These are phyloP conservation scores for Mycena venus DNA, from an alignment of 768 basidiomycete genomes.

Conservation along the genomic window DNA sequence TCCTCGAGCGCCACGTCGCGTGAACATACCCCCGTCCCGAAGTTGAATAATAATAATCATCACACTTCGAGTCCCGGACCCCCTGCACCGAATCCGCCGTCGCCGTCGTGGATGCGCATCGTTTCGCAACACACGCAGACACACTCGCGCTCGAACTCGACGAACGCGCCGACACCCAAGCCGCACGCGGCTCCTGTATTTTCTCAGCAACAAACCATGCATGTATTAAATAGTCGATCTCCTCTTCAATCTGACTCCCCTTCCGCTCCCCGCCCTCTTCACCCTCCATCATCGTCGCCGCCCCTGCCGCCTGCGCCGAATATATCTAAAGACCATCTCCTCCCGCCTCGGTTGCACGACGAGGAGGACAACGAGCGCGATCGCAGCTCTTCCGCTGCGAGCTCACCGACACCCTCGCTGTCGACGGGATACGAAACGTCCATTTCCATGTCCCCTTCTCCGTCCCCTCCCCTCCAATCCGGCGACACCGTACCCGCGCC, in stretches of 20 bases:
- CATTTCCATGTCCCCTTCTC: slow-evolving; percentile 63
- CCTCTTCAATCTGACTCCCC: neutral
- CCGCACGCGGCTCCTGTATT: slow-evolving; percentile 32
- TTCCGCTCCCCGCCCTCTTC: neutral
- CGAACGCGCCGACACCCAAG: slow-evolving; percentile 46
- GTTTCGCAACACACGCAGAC: slow-evolving; percentile 38
- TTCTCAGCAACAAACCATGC: slow-evolving; percentile 27
- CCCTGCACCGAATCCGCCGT: slow-evolving; percentile 32
- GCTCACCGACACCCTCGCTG: slow-evolving; percentile 67
- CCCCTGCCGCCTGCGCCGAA: neutral
- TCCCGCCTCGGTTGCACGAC: neutral
- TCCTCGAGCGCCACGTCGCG: slow-evolving; percentile 24
- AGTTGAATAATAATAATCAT: neutral
- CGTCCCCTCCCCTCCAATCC: slow-evolving; percentile 53
- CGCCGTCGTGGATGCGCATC: slow-evolving; percentile 53
- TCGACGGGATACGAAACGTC: slow-evolving; percentile 69
- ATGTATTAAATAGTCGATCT: slow-evolving; percentile 23
- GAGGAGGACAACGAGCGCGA: slow-evolving; percentile 35
- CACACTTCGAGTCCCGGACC: neutral
- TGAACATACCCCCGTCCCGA: slow-evolving; percentile 30
- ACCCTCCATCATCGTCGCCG: neutral
- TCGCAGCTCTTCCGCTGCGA: slow-evolving; percentile 58
- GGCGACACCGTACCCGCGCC: slow-evolving; percentile 39
- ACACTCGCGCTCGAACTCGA: slow-evolving; percentile 42
- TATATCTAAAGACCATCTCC: slow-evolving; percentile 2